Evolutionary conservation across 306 rosid species (phyloP), one percentile per base, ranked within the genome.

Genomic region (Quercus ilex): DNA sequence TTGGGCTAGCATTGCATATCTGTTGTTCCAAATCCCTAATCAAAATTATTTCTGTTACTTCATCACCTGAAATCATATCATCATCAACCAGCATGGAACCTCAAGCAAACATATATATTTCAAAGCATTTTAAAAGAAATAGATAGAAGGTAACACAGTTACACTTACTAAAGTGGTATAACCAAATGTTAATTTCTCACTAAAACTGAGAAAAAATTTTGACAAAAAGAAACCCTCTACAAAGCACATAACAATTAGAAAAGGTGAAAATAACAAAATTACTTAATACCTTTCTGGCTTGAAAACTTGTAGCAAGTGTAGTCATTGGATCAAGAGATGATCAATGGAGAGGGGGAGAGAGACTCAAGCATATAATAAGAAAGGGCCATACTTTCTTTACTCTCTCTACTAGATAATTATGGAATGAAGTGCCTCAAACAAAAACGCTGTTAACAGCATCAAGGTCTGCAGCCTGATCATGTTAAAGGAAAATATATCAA

Each of bases 1-100:
- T 35, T 6, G 43, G 43, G 43, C 43, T 85, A 63, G 97, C 88
- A 81, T 86, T 86, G 77, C 92, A 82, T 59, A 94, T 92, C 85
- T 92, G 97, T 77, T 83, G 86, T 46, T 91, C 89, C 87, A 94
- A 88, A 82, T 90, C 88, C 71, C 73, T 83, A 86, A 90, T 83
- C 87, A 92, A 80, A 60, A 78, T 85, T 38, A 89, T 63, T 78
- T 90, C 90, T 86, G 71, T 81, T 49, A 55, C 83, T 74, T 92
- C 92, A 79, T 88, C 97, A 74, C 81, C 86, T 6, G 69, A 86
- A 65, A 33, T 82, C 72, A 77, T 41, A 74, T 94, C 97, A 81
- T 92, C 97, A 77, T 87, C 97, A 69, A 82, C 83, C 84, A 80
- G 77, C 89, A 79, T 72, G 68, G 90, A 78, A 86, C 82, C 97